Evolutionary conservation across 108 stramenopile species (phyloP).

Genomic region (Fragilariopsis cylindrus): DNA sequence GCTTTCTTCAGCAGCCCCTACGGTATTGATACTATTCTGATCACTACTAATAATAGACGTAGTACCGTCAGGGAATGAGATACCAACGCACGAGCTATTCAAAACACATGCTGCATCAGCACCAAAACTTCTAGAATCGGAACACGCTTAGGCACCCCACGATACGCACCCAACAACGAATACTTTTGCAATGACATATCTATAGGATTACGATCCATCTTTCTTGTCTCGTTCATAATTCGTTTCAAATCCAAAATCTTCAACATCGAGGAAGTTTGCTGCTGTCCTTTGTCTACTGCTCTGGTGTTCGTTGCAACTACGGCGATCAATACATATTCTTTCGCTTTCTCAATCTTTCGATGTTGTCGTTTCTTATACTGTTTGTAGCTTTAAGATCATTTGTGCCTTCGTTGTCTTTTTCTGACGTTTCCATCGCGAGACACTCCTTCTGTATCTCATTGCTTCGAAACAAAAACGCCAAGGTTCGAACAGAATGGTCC

Average conservation of each 20-base stretch:
- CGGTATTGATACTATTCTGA: neutral
- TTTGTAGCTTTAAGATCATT: neutral
- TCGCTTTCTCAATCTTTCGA: neutral
- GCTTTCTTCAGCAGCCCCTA: slow-evolving; percentile 27
- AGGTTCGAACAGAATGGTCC: slow-evolving; percentile 9
- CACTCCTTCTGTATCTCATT: neutral
- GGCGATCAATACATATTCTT: neutral
- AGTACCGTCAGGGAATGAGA: slow-evolving; percentile 28
- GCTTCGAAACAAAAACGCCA: slow-evolving; percentile 8
- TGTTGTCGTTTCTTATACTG: neutral
- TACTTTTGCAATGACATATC: neutral
- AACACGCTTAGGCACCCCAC: neutral
- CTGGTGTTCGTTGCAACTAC: neutral
- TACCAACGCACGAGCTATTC: neutral
- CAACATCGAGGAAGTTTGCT: slow-evolving; percentile 10
- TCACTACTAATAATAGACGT: slow-evolving; percentile 13
- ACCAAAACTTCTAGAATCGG: slow-evolving; percentile 19
- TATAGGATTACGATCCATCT: too few relatives aligned
- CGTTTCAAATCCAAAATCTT: slow-evolving; percentile 17
- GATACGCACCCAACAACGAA: neutral
- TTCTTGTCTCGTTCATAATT: neutral
- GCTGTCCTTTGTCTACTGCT: neutral
- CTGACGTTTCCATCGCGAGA: neutral
- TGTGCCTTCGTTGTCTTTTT: neutral
- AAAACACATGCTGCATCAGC: slow-evolving; percentile 15